phyloP scores from a whole-genome alignment of 2,329 filamentous ascomycete genomes.

The Pseudogymnoascus sp. region DNA sequence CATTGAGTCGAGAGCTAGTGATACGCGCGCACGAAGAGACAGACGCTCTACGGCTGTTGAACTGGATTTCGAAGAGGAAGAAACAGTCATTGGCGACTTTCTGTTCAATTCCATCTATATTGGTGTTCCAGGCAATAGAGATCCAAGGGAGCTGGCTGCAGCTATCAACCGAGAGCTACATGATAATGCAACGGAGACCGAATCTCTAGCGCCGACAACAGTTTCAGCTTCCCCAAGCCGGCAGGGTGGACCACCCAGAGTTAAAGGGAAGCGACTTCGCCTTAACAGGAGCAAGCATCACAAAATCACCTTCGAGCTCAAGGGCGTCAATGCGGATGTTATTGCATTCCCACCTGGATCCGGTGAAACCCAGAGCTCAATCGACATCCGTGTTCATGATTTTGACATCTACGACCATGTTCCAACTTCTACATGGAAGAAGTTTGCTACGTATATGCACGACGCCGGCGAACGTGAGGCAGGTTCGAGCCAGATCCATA shows the following conservation, averaged over 20 bases:
- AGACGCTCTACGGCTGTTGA: constrained; percentile 42
- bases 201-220: constrained; percentile 75
- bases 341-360: constrained; percentile 69
- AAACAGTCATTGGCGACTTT: constrained; percentile 86
- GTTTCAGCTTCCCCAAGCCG: constrained; percentile 52
- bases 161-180: constrained; percentile 87
- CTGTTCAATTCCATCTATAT: constrained; percentile 99
- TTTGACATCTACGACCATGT: constrained; percentile 92
- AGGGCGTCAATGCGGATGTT: constrained; percentile 75
- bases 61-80: constrained; percentile 70
- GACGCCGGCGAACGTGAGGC: constrained; percentile 82
- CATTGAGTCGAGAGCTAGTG: constrained; percentile 74
- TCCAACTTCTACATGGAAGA: constrained; percentile 94
- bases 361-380: constrained; percentile 78
- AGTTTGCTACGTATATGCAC: constrained; percentile 90
- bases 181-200: constrained; percentile 80
- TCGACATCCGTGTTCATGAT: constrained; percentile 75
- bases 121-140: constrained; percentile 77
- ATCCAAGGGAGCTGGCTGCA: constrained; percentile 72
- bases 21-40: constrained; percentile 55
- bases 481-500: constrained; percentile 80
- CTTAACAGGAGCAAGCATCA: constrained; percentile 82
- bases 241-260: constrained; percentile 32
- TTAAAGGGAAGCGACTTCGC: constrained; percentile 55
- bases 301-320: constrained; percentile 92